phyloP scores from a whole-genome alignment of 495 filamentous ascomycete species.

The Aspergillus incahuasiensis region DNA sequence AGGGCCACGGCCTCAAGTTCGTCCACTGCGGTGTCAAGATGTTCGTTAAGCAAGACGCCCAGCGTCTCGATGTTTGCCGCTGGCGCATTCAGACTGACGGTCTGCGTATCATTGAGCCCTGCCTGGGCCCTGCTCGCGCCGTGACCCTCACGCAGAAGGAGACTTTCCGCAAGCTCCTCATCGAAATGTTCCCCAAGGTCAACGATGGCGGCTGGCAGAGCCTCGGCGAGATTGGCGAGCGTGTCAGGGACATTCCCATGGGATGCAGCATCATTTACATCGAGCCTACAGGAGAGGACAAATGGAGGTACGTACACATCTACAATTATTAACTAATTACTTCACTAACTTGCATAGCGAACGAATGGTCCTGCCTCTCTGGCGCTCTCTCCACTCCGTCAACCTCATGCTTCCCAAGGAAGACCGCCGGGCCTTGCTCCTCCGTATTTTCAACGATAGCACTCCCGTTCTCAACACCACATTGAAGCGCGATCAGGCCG shows the following conservation, averaged over 20 bases:
- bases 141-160: slow-evolving; percentile 67
- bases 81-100: slow-evolving; percentile 97
- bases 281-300: slow-evolving; percentile 62
- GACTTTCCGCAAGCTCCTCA: slow-evolving; percentile 72
- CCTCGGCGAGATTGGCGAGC: slow-evolving; percentile 81
- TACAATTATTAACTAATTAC: not conserved
- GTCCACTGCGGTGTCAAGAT: slow-evolving; percentile 96
- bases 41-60: slow-evolving; percentile 95
- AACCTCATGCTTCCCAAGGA: slow-evolving; percentile 98
- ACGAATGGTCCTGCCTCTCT: slow-evolving; percentile 81
- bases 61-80: slow-evolving; percentile 73
- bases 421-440: slow-evolving; percentile 85
- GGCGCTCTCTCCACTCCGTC: slow-evolving; percentile 78
- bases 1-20: slow-evolving; percentile 87
- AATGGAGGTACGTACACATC: slow-evolving; percentile 52
- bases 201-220: slow-evolving; percentile 59
- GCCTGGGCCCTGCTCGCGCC: slow-evolving; percentile 74
- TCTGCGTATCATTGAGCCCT: slow-evolving; percentile 78
- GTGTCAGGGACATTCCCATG: slow-evolving; percentile 73
- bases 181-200: slow-evolving; percentile 94
- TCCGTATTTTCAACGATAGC: slow-evolving; percentile 83
- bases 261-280: slow-evolving; percentile 89
- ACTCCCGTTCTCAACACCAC: slow-evolving; percentile 56
- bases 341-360: slow-evolving; percentile 45
- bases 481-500: slow-evolving; percentile 38